Evolutionary conservation across 208 protist genomes (phyloP).

Genomic region (Crithidia acanthocephali): DNA sequence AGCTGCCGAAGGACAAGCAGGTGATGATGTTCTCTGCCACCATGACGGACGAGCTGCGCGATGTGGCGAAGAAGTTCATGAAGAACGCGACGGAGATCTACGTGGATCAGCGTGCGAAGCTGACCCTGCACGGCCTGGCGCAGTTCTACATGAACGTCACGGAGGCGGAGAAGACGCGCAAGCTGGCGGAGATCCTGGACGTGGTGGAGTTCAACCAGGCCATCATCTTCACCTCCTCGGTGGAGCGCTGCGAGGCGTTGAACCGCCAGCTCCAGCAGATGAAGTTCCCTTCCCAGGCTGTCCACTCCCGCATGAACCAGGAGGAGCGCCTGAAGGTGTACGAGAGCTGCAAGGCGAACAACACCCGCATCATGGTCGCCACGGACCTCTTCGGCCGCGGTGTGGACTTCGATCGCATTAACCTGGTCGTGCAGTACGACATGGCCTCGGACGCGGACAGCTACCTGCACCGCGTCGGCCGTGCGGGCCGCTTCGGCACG

Average conservation of each 20-base stretch:
- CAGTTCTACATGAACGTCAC: conserved; percentile 99
- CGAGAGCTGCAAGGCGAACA: conserved; percentile 98
- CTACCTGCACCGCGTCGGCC: conserved; percentile 98
- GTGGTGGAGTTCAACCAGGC: conserved; percentile 99
- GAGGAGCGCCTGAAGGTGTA: conserved; percentile 91
- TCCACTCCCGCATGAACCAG: conserved; percentile 97
- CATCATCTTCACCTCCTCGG: conserved; percentile 99
- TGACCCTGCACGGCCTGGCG: conserved; percentile 99
- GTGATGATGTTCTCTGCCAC: conserved; percentile 99
- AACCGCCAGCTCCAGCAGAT: conserved; percentile 95
- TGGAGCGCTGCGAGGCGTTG: conserved; percentile 94
- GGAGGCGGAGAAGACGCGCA: conserved; percentile 98
- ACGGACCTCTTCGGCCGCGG: conserved; percentile 99
- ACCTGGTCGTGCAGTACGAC: conserved; percentile 99
- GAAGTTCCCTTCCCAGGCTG: conserved; percentile 97
- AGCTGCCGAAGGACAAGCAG: conserved; percentile 98
- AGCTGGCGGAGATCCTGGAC: conserved; percentile 98
- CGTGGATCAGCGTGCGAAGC: conserved; percentile 98
- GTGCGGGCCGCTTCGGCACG: conserved; percentile 99
- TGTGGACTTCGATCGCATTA: conserved; percentile 99
- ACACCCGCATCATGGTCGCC: conserved; percentile 98
- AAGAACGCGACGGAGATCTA: conserved; percentile 96
- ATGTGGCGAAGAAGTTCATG: conserved; percentile 99
- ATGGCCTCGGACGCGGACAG: conserved; percentile 97
- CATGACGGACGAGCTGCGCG: conserved; percentile 95